A percentile compares a stretch with the other conserved stretches of the same genome.
Evolutionary conservation across 2,329 filamentous ascomycete species (phyloP).

Genomic region (Alternaria postmessia): DNA sequence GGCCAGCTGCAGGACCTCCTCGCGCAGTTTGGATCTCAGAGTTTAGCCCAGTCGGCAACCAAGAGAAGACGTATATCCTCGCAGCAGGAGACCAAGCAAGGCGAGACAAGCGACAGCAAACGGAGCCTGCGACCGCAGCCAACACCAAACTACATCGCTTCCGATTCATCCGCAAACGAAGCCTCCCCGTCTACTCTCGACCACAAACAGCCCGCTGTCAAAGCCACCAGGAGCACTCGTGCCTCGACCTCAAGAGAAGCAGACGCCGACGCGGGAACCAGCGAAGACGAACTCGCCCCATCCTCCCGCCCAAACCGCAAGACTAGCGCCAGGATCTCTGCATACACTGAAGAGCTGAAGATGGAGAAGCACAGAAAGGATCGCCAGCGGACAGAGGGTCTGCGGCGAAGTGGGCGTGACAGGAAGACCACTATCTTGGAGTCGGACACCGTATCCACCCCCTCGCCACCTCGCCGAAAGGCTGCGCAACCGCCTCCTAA

Average conservation of each 20-base stretch:
- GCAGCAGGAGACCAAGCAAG: slow-evolving; percentile 3
- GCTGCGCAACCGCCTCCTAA: slow-evolving; percentile 26
- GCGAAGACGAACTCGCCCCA: slow-evolving; percentile 37
- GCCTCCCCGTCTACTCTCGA: neutral
- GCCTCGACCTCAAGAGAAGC: slow-evolving; percentile 1
- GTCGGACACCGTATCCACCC: slow-evolving; percentile 39
- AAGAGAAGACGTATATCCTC: slow-evolving; percentile 34
- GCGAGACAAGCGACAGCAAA: slow-evolving; percentile 20
- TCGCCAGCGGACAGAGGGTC: slow-evolving; percentile 15
- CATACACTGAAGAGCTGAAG: slow-evolving; percentile 38
- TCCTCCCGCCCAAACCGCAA: slow-evolving; percentile 22
- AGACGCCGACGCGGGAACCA: slow-evolving; percentile 14
- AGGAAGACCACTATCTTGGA: slow-evolving; percentile 39
- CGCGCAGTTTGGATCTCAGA: slow-evolving; percentile 41
- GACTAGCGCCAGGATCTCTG: slow-evolving; percentile 17
- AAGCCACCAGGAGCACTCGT: slow-evolving; percentile 5
- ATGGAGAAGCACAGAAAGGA: slow-evolving; percentile 42
- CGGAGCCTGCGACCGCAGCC: slow-evolving; percentile 9
- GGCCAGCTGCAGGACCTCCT: slow-evolving; percentile 36
- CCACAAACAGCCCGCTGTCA: neutral
- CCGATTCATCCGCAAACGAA: slow-evolving; percentile 14
- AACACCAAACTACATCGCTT: slow-evolving; percentile 11
- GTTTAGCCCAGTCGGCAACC: slow-evolving; percentile 42
- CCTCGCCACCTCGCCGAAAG: slow-evolving; percentile 18
- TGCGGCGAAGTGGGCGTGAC: slow-evolving; percentile 35